A percentile compares a stretch with the other conserved stretches of the same genome.
Conservation (phyloP, 1,284 basidiomycete species). For the Ceraceosorus guamensis region DNA sequence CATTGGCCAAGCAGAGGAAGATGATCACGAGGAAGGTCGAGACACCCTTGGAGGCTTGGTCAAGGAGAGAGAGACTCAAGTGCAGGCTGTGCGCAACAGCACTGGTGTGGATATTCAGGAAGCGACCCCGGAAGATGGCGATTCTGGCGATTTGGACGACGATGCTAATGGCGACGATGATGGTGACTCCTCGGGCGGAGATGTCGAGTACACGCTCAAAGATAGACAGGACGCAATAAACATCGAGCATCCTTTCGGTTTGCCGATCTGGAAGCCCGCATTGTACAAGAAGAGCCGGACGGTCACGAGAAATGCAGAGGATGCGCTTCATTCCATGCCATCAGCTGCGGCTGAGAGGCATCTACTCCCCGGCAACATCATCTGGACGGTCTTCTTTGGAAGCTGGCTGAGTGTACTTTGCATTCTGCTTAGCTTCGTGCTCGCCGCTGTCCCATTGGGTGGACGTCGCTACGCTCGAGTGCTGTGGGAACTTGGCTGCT, state of each 20-base stretch:
- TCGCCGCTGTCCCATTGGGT: slow-evolving; percentile 68
- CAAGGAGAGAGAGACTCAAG: neutral
- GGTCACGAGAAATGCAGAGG: slow-evolving; percentile 90
- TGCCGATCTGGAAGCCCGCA: slow-evolving; percentile 99
- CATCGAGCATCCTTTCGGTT: slow-evolving; percentile 96
- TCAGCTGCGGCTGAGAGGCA: slow-evolving; percentile 86
- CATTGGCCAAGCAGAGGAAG: neutral
- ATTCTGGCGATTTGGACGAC: slow-evolving; percentile 11
- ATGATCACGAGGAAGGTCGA: slow-evolving; percentile 27
- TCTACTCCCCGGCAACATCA: slow-evolving; percentile 81
- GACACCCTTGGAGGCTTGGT: slow-evolving; percentile 26
- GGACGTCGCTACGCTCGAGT: slow-evolving; percentile 78
- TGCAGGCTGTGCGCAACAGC: neutral
- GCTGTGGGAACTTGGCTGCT: slow-evolving; percentile 86
- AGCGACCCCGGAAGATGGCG: slow-evolving; percentile 6
- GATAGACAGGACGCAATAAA: slow-evolving; percentile 95
- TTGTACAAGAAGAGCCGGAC: slow-evolving; percentile 97
- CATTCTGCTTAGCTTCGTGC: slow-evolving; percentile 60
- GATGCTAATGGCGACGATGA: slow-evolving; percentile 14
- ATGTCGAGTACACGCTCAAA: slow-evolving; percentile 82
- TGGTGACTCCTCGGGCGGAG: slow-evolving; percentile 42
- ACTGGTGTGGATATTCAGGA: neutral
- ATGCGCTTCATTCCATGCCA: slow-evolving; percentile 82
- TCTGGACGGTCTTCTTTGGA: slow-evolving; percentile 78
- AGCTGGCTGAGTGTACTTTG: slow-evolving; percentile 71